Evolutionary conservation across 192 early-diverging fungal genomes (phyloP).

Genomic region (Rhizophlyctis rosea): DNA sequence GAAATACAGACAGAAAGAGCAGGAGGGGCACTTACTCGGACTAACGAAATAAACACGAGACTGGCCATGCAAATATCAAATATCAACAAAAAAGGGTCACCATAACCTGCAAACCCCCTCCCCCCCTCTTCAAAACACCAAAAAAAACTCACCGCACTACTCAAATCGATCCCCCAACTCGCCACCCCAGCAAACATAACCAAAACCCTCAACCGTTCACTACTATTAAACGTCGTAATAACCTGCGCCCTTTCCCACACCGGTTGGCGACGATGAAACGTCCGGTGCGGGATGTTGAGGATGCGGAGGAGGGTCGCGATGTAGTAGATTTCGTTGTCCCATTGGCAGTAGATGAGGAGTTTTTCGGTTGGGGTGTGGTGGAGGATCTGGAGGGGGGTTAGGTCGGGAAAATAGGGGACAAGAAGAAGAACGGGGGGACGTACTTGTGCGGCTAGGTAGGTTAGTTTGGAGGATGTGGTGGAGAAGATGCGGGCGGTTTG

Average conservation of each 20-base stretch:
- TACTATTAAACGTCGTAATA: conserved; percentile 65
- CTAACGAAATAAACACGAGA: conserved; percentile 62
- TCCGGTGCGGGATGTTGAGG: conserved; percentile 47
- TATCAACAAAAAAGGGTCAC: background rate
- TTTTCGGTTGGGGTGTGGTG: conserved; percentile 47
- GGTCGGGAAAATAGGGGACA: background rate
- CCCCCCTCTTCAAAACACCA: too few relatives aligned
- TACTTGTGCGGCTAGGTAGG: conserved; percentile 43
- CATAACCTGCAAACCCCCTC: too few relatives aligned
- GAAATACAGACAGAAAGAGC: background rate
- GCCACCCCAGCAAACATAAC: conserved; percentile 60
- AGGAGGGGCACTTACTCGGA: conserved; percentile 26
- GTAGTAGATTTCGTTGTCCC: conserved; percentile 50
- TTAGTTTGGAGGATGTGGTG: conserved; percentile 56
- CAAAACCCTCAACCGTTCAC: conserved; percentile 40
- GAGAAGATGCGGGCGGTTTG: conserved; percentile 11
- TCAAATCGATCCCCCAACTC: conserved; percentile 77
- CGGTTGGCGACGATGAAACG: conserved; percentile 52
- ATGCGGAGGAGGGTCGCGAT: conserved; percentile 48
- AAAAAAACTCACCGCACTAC: conserved; percentile 55
- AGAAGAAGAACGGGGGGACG: background rate
- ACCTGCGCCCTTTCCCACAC: conserved; percentile 40
- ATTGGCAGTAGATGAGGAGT: conserved; percentile 56
- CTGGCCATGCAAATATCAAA: background rate
- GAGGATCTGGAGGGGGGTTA: conserved; percentile 13